These are phyloP conservation scores for Triadica sebifera DNA, from an alignment of 345 rosid species.

Conservation along the genomic window DNA sequence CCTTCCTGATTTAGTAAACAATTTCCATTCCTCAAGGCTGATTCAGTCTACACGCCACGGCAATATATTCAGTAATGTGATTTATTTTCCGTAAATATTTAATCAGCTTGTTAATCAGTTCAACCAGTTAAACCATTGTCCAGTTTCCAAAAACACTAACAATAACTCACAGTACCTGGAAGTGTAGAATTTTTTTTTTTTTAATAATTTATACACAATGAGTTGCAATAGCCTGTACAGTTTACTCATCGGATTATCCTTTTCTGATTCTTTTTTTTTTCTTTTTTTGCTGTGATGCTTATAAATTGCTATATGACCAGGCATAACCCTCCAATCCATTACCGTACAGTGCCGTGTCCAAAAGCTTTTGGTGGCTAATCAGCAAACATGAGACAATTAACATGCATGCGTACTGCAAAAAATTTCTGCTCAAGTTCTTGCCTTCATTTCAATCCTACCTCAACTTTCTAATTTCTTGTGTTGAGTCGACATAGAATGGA, in stretches of 20 bases:
- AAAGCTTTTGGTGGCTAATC: not conserved
- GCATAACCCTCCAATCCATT: not conserved
- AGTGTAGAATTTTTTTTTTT: not conserved
- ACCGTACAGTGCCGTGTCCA: not conserved
- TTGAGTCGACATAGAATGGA: not conserved
- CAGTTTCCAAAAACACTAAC: not conserved
- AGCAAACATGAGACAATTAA: not conserved
- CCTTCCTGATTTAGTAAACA: too few relatives aligned
- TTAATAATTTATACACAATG: not conserved
- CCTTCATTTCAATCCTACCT: not conserved
- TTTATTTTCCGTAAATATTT: too few relatives aligned
- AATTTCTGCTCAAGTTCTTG: not conserved
- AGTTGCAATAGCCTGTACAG: not conserved
- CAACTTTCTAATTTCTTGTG: not conserved
- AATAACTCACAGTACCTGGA: too few relatives aligned
- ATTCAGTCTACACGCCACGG: too few relatives aligned
- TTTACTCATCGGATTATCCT: not conserved
- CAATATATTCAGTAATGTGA: too few relatives aligned
- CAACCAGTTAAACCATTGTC: too few relatives aligned
- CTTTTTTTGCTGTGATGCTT: not conserved
- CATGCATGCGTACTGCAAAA: too few relatives aligned
- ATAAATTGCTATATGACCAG: not conserved
- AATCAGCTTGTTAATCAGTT: too few relatives aligned
- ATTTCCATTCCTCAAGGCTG: too few relatives aligned
- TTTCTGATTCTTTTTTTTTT: not conserved